These are phyloP conservation scores for Lactuca sativa DNA, from an alignment of 129 eudicot species.

Conservation along the genomic window DNA sequence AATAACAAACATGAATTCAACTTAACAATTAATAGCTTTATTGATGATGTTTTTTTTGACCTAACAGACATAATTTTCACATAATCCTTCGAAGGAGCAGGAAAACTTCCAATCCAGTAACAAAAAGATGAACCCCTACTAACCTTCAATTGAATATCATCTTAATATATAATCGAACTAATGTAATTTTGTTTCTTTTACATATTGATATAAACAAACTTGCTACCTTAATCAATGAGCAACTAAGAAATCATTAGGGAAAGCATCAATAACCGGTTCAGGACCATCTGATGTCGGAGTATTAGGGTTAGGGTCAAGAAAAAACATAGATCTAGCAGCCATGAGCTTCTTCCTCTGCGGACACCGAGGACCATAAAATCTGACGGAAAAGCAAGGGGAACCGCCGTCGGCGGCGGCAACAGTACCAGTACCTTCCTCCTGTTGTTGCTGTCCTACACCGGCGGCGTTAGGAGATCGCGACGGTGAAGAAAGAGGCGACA, in stretches of 20 bases:
- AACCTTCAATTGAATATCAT: neutral
- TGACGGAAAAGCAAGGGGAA: constrained; percentile 35
- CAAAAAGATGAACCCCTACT: constrained; percentile 7
- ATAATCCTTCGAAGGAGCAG: constrained; percentile 20
- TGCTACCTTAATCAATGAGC: constrained; percentile 45
- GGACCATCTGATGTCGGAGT: constrained; percentile 31
- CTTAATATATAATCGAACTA: neutral
- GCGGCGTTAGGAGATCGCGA: constrained; percentile 9
- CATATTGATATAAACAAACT: constrained; percentile 13
- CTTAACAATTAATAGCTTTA: constrained; percentile 27
- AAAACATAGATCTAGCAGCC: constrained; percentile 45
- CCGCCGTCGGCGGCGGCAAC: constrained; percentile 23
- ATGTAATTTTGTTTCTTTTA: constrained; percentile 9
- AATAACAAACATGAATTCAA: constrained; percentile 1
- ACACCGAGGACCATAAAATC: constrained; percentile 45
- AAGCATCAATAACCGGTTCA: constrained; percentile 44
- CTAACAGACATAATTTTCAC: constrained; percentile 20
- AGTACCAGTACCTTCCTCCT: neutral
- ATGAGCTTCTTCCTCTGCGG: constrained; percentile 57
- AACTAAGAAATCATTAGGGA: constrained; percentile 38
- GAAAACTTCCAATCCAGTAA: constrained; percentile 2
- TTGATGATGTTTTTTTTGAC: constrained; percentile 16
- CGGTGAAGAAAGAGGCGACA: constrained; percentile 33
- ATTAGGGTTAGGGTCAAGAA: constrained; percentile 26
- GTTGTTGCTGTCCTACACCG: constrained; percentile 15